Evolutionary conservation across 2,329 filamentous ascomycete genomes (phyloP), one percentile per base, ranked within the genome.

Genomic region (Ascochyta viciae-villosae): DNA sequence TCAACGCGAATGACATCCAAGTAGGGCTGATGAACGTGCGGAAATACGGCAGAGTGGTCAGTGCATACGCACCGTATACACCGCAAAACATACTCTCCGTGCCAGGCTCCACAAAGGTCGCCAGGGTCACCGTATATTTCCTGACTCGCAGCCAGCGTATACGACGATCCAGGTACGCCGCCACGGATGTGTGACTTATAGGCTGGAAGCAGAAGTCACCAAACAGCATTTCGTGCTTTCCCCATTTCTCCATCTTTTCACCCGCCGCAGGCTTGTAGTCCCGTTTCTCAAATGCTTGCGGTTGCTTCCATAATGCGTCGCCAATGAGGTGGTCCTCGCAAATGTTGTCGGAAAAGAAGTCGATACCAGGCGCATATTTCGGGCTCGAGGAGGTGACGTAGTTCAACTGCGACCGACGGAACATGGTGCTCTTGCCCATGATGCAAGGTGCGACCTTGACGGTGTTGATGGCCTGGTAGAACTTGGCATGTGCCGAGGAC

Each of bases 361-460:
- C 92, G 62, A 99, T 88, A 0, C 95, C 96, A 0, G 78, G 87
- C 73, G 71, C 82, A 83, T 62, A 70, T 76, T 48, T 73, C 45
- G 33, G 83, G 74, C 68, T 84, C 76, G 29, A 87, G 0, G 76
- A 67, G 0, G 87, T 89, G 8, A 95, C 85, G 62, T 85, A 84
- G 75, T 97, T 86, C 33, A 99, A 86, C 68, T 99, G 94, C 0
- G 91, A 91, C 59, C 90, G 91, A 56, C 95, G 90, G 78, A 98
- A 99, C 93, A 99, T 98, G 78, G 96, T 98, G 69, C 92, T 96
- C 79, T 99, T 99, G 46, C 95, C 95, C 22, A 98, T 89, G 54
- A 96, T 89, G 76, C 95, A 99, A 8, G 96, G 95, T 0, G 95
- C 95, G 48, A 98, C 79, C 3, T 90, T 84, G 15, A 97, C 91